Evolutionary conservation across 257 asterid species (phyloP).

Genomic region (Fraxinus quadrangulata): DNA sequence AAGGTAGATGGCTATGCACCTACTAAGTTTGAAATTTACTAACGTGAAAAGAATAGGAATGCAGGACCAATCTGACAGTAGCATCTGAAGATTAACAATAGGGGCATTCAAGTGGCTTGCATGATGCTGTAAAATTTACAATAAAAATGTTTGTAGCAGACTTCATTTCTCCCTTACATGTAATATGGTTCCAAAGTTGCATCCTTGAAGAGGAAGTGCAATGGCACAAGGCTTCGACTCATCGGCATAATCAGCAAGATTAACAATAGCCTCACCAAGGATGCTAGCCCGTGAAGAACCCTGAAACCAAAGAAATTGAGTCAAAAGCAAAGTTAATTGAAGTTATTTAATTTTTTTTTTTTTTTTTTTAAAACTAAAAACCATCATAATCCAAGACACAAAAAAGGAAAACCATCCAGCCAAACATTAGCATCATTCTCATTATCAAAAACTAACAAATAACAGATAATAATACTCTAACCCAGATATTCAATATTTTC

Average conservation of each 20-base stretch:
- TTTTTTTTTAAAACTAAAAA: not conserved
- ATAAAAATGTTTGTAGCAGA: slow-evolving; percentile 6
- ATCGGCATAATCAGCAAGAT: slow-evolving; percentile 93
- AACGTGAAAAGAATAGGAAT: not conserved
- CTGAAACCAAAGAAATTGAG: slow-evolving; percentile 45
- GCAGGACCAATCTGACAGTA: not conserved
- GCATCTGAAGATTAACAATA: not conserved
- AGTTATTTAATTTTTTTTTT: not conserved
- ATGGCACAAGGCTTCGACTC: slow-evolving; percentile 73
- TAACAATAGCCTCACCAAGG: slow-evolving; percentile 89
- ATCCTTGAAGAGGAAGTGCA: slow-evolving; percentile 81
- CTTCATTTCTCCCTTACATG: slow-evolving; percentile 58
- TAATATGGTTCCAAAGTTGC: slow-evolving; percentile 75
- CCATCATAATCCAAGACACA: not conserved
- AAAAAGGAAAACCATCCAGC: not conserved
- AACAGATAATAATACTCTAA: not conserved
- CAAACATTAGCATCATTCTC: not conserved
- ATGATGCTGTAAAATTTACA: not conserved
- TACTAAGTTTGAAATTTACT: not conserved
- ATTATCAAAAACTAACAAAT: not conserved
- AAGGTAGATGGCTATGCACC: not conserved
- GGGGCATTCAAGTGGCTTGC: not conserved
- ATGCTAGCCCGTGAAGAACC: slow-evolving; percentile 91
- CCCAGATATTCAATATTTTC: not conserved
- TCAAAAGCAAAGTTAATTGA: slow-evolving; percentile 6